phyloP scores from a whole-genome alignment of 495 filamentous ascomycete species.

The Cercophora newfieldiana region DNA sequence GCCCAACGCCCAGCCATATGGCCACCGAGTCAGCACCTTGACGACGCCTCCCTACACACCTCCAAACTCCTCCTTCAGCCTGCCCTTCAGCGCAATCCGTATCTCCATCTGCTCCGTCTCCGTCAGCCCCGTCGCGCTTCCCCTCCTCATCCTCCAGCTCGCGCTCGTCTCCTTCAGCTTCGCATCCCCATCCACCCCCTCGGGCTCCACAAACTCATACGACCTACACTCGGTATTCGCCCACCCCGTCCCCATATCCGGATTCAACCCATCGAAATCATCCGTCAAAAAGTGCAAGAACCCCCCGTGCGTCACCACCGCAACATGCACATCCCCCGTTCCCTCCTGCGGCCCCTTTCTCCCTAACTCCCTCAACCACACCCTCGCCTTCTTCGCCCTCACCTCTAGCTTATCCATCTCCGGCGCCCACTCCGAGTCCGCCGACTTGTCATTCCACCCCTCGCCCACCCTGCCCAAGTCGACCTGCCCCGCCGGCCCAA shows the following conservation, averaged over 20 bases:
- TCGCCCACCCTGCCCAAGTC: constrained; percentile 61
- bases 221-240: constrained; percentile 77
- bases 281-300: constrained; percentile 71
- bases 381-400: constrained; percentile 64
- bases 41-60: not conserved
- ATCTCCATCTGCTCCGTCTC: constrained; percentile 47
- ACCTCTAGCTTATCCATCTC: constrained; percentile 56
- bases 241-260: constrained; percentile 75
- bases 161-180: constrained; percentile 59
- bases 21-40: not conserved
- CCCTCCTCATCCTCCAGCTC: constrained; percentile 55
- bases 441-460: constrained; percentile 71
- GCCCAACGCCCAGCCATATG: not conserved
- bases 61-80: constrained; percentile 32
- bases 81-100: constrained; percentile 31
- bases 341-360: constrained; percentile 32
- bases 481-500: constrained; percentile 55
- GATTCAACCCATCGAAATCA: constrained; percentile 69
- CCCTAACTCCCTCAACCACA: constrained; percentile 62
- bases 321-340: constrained; percentile 54
- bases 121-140: constrained; percentile 47
- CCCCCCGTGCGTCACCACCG: constrained; percentile 55
- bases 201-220: constrained; percentile 63
- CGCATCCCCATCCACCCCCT: constrained; percentile 59
- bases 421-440: constrained; percentile 57